Conservation (phyloP, 2,329 filamentous ascomycete species). For the Herpotrichia juniperi region DNA sequence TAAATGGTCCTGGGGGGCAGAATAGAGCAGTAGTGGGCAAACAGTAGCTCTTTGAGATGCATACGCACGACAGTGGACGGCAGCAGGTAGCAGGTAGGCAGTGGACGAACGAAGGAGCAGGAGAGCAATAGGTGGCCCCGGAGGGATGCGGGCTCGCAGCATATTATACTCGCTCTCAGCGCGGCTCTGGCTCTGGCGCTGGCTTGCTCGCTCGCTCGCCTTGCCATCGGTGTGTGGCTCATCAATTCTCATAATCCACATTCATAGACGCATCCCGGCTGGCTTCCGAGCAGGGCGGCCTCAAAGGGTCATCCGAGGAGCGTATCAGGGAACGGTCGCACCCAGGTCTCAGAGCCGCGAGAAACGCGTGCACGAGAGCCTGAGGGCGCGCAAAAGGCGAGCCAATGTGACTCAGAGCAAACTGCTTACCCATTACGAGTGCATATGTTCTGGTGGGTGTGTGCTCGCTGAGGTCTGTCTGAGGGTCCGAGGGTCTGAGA, state of each 20-base stretch:
- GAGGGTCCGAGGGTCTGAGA: slow-evolving; percentile 2
- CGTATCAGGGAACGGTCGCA: slow-evolving; percentile 9
- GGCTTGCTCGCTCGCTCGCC: slow-evolving; percentile 1
- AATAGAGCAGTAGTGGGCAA: not conserved
- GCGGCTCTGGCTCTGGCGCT: slow-evolving; percentile 14
- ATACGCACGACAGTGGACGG: not conserved
- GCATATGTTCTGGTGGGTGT: not conserved
- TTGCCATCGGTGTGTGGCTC: slow-evolving; percentile 17
- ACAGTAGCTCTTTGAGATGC: not conserved
- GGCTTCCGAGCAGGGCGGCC: slow-evolving; percentile 31
- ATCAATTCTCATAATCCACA: slow-evolving; percentile 9
- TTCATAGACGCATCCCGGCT: slow-evolving; percentile 15
- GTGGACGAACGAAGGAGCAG: not conserved
- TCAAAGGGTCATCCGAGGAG: slow-evolving; percentile 35
- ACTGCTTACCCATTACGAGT: not conserved
- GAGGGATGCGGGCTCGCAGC: slow-evolving; percentile 15
- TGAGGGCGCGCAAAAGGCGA: slow-evolving; percentile 1
- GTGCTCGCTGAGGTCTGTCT: slow-evolving; percentile 7
- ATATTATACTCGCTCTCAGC: slow-evolving; percentile 16
- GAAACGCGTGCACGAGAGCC: slow-evolving; percentile 19
- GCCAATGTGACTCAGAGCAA: slow-evolving; percentile 37
- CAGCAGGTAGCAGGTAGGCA: not conserved
- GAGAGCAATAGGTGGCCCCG: slow-evolving; percentile 2
- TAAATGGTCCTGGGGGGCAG: no score
- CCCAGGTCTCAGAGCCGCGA: slow-evolving; percentile 23